Conservation (phyloP, 1,139 yeast species). For the Lodderomyces pseudojiufengensis region DNA sequence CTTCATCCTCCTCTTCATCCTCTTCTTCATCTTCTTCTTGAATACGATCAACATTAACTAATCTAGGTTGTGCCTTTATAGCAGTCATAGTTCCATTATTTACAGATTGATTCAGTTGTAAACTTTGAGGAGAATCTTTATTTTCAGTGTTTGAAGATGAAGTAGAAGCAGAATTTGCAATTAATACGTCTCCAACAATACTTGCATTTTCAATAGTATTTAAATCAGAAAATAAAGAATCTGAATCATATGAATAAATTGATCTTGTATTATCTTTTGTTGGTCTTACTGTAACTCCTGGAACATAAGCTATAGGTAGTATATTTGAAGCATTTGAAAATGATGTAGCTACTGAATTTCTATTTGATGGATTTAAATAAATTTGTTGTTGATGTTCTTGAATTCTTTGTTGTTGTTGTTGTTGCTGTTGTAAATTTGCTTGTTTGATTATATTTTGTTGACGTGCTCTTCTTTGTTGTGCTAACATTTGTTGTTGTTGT, state of each 20-base stretch:
- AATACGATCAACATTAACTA: conserved; percentile 55
- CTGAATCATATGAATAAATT: conserved; percentile 48
- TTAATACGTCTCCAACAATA: conserved; percentile 47
- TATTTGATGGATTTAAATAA: conserved; percentile 23
- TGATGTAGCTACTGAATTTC: conserved; percentile 54
- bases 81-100: conserved; percentile 54
- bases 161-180: conserved; percentile 15
- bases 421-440: conserved; percentile 14
- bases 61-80: conserved; percentile 63
- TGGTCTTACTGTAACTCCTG: conserved; percentile 79
- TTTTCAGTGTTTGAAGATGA: background rate
- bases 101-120: background rate
- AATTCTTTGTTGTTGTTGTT: conserved; percentile 12
- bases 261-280: conserved; percentile 45
- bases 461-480: conserved; percentile 19
- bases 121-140: conserved; percentile 14
- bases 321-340: conserved; percentile 78
- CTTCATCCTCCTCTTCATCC: conserved; percentile 22
- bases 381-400: conserved; percentile 14
- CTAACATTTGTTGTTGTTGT: conserved; percentile 10
- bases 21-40: conserved; percentile 50
- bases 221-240: conserved; percentile 50
- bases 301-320: conserved; percentile 90
- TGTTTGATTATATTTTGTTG: conserved; percentile 18
- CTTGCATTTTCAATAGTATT: conserved; percentile 53